Evolutionary conservation across 768 basidiomycete genomes (phyloP).

Genomic region (Coprinellus aureogranulatus): DNA sequence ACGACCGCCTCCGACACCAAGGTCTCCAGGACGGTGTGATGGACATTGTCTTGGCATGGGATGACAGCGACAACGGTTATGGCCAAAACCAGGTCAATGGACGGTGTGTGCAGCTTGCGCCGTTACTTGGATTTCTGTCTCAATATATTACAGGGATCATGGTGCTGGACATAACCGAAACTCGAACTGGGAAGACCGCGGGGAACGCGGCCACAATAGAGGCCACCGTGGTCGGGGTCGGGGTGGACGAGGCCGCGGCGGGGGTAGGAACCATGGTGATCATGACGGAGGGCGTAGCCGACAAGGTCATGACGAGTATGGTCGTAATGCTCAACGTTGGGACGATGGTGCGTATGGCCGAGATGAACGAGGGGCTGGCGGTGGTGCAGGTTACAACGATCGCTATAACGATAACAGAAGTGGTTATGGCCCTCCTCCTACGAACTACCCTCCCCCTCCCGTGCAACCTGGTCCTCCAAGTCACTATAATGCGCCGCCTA

Average conservation of each 20-base stretch:
- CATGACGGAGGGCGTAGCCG: constrained; percentile 49
- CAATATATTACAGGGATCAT: constrained; percentile 25
- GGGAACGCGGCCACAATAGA: constrained; percentile 34
- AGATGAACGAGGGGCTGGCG: constrained; percentile 18
- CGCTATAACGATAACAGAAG: constrained; percentile 44
- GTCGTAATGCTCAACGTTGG: constrained; percentile 41
- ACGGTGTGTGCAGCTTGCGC: constrained; percentile 20
- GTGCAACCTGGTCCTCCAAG: constrained; percentile 12
- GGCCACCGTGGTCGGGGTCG: constrained; percentile 41
- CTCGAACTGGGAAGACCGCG: constrained; percentile 44
- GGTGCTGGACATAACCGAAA: constrained; percentile 30
- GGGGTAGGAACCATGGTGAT: constrained; percentile 20
- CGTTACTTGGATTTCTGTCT: not conserved
- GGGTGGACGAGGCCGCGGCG: constrained; percentile 40
- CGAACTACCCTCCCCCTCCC: constrained; percentile 30
- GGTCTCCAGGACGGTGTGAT: constrained; percentile 82
- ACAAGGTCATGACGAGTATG: constrained; percentile 43
- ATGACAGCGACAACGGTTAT: constrained; percentile 39
- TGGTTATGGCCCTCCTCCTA: constrained; percentile 30
- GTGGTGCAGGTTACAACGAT: constrained; percentile 29
- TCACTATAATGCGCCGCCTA: constrained; percentile 8
- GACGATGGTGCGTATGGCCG: constrained; percentile 41
- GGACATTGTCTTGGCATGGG: constrained; percentile 87
- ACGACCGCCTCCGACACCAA: constrained; percentile 76
- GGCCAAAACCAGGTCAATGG: constrained; percentile 22